Evolutionary conservation across 2,329 filamentous ascomycete species (phyloP).

Genomic region (Phyllosticta paracitricarpa): DNA sequence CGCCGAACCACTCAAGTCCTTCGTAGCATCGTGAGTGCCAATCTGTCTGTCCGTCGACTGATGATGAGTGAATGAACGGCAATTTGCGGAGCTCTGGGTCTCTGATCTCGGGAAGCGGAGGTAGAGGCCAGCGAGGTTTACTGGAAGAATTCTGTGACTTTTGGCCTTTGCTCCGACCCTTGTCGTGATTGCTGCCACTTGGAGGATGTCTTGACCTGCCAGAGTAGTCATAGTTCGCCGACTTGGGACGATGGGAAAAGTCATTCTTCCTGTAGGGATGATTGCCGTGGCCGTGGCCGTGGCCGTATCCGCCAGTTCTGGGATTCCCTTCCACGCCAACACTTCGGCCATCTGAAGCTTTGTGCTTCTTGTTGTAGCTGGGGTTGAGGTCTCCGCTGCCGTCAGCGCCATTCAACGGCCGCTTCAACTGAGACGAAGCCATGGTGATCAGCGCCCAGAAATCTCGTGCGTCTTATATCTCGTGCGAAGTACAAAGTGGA

Average conservation of each 20-base stretch:
- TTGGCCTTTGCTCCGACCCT: background rate
- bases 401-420: background rate
- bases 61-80: slow-evolving; percentile 53
- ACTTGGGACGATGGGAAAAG: background rate
- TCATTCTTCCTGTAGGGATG: background rate
- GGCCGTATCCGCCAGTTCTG: background rate
- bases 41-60: slow-evolving; percentile 10
- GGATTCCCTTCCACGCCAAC: background rate
- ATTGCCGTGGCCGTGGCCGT: background rate
- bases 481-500: background rate
- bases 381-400: background rate
- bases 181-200: background rate
- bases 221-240: background rate
- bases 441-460: background rate
- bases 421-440: background rate
- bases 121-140: slow-evolving; percentile 26
- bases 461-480: background rate
- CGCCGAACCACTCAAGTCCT: slow-evolving; percentile 77
- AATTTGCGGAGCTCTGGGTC: slow-evolving; percentile 51
- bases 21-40: slow-evolving; percentile 50
- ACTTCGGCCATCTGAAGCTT: background rate
- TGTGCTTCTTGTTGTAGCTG: background rate
- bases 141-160: background rate
- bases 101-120: slow-evolving; percentile 51
- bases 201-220: background rate